Conservation (phyloP, 495 filamentous ascomycete genomes). For the Neurospora pannonica region DNA sequence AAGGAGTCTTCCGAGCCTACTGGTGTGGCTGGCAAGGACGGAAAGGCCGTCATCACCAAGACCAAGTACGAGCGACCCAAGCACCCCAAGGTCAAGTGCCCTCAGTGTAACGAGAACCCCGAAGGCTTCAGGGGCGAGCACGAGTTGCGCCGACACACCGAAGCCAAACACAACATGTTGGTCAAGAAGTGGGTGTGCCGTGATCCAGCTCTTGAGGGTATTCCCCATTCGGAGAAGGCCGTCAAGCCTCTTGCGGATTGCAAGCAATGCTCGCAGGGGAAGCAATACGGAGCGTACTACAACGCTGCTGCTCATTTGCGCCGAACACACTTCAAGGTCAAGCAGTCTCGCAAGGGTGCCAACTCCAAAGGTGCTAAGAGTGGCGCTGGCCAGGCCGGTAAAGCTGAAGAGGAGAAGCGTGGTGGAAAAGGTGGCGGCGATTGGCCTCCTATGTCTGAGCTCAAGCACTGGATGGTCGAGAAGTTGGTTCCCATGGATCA, state of each 20-base stretch:
- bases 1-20: conserved; percentile 14
- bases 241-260: conserved; percentile 69
- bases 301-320: conserved; percentile 91
- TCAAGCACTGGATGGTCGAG: conserved; percentile 78
- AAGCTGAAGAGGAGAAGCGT: conserved; percentile 44
- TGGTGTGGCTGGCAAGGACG: conserved; percentile 17
- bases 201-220: conserved; percentile 25
- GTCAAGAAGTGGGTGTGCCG: conserved; percentile 74
- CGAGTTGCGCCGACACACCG: conserved; percentile 78
- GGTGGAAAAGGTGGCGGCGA: conserved; percentile 80
- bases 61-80: conserved; percentile 61
- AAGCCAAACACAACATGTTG: conserved; percentile 63
- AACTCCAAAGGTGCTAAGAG: conserved; percentile 27
- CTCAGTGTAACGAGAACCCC: conserved; percentile 62
- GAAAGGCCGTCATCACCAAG: conserved; percentile 54
- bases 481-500: conserved; percentile 38
- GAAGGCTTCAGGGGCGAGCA: conserved; percentile 91
- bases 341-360: conserved; percentile 32
- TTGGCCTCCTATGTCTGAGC: conserved; percentile 67
- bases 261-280: conserved; percentile 70
- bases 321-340: conserved; percentile 69
- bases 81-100: conserved; percentile 68
- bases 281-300: conserved; percentile 86
- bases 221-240: conserved; percentile 33
- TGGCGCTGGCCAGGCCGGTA: conserved; percentile 22